Conservation (phyloP, 441 rosid species). For the Cnidoscolus chayamansa region DNA sequence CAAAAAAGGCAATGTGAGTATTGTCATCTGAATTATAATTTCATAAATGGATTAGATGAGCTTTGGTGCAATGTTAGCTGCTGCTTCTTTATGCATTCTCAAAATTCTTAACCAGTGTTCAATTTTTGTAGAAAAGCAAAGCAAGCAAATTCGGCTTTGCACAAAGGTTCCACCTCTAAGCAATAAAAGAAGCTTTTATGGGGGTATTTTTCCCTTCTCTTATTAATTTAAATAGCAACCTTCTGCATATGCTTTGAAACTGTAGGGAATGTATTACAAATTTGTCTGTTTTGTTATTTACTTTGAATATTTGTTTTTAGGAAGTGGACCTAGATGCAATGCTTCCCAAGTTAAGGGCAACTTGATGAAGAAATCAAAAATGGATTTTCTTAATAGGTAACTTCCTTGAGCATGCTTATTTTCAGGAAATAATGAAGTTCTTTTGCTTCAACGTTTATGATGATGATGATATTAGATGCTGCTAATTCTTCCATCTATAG, state of each 20-base stretch:
- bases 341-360: constrained; percentile 62
- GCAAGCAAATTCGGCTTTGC: constrained; percentile 73
- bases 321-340: constrained; percentile 52
- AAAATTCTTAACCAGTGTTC: constrained; percentile 13
- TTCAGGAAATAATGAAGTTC: background rate
- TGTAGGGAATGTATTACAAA: background rate
- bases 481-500: background rate
- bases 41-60: background rate
- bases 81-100: background rate
- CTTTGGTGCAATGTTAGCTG: background rate
- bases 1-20: background rate
- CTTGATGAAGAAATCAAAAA: constrained; percentile 83
- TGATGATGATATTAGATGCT: background rate
- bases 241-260: background rate
- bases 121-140: constrained; percentile 57
- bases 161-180: constrained; percentile 75
- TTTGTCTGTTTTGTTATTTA: background rate
- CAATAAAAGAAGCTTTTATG: constrained; percentile 54
- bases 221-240: background rate
- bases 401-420: constrained; percentile 12
- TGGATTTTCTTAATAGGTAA: constrained; percentile 75
- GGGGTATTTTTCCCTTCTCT: constrained; percentile 29
- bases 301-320: constrained; percentile 34
- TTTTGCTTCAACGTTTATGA: background rate
- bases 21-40: background rate